A percentile compares a stretch with the other conserved stretches of the same genome.
These are phyloP conservation scores for Francoa sonchifolia DNA, from an alignment of 441 rosid genomes.

Conservation along the genomic window DNA sequence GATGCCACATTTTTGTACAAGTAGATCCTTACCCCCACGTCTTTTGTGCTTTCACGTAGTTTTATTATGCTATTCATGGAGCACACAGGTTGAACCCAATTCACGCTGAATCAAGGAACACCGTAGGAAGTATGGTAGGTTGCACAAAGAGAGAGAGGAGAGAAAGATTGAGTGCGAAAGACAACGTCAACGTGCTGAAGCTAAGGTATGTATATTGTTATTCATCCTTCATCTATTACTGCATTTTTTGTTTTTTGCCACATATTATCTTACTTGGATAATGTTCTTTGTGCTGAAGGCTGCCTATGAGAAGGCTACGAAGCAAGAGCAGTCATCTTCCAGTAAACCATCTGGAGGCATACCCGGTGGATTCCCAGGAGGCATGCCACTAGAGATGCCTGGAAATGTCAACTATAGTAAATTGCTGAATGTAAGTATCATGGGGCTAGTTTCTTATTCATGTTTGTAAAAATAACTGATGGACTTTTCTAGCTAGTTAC, in stretches of 20 bases:
- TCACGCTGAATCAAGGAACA: slow-evolving; percentile 85
- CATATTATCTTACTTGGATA: slow-evolving; percentile 3
- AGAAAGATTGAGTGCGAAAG: slow-evolving; percentile 67
- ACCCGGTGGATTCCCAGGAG: no score
- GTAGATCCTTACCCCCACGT: no score
- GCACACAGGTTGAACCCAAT: slow-evolving; percentile 84
- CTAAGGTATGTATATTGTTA: slow-evolving; percentile 39
- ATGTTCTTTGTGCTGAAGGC: slow-evolving; percentile 34
- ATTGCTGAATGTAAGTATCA: slow-evolving; percentile 59
- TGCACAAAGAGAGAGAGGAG: slow-evolving; percentile 69
- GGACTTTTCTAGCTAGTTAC: no score
- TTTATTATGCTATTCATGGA: slow-evolving; percentile 4
- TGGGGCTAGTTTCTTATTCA: not conserved
- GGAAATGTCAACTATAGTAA: slow-evolving; percentile 85
- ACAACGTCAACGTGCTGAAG: slow-evolving; percentile 72
- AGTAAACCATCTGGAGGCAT: slow-evolving; percentile 48
- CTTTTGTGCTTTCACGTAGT: no score
- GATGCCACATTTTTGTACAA: no score
- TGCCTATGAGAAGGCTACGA: slow-evolving; percentile 86
- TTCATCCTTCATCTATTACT: not conserved
- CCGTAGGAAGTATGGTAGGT: slow-evolving; percentile 78
- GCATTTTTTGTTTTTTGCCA: slow-evolving; percentile 1
- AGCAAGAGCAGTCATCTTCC: slow-evolving; percentile 77
- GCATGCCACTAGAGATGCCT: slow-evolving; percentile 41
- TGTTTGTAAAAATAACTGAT: no score